These are phyloP conservation scores for Trematosphaeria pertusa DNA, from an alignment of 2,329 filamentous ascomycete species.

Conservation along the genomic window DNA sequence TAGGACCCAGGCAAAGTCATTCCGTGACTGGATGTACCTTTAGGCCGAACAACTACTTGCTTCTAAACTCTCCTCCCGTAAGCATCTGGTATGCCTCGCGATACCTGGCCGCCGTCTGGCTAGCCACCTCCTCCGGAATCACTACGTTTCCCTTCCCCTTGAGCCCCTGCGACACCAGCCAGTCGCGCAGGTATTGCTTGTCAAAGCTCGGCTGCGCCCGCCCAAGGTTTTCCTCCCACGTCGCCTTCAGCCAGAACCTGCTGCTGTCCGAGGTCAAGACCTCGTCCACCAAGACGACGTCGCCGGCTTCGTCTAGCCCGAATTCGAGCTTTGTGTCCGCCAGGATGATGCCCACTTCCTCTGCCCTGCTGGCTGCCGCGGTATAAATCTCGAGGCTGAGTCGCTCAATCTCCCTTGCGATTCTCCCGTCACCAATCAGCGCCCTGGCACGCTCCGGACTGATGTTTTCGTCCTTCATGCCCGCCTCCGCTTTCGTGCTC, in stretches of 20 bases:
- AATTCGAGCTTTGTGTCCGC: constrained; percentile 83
- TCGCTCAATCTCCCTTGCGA: constrained; percentile 70
- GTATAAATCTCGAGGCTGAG: constrained; percentile 70
- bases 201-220: constrained; percentile 83
- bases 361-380: constrained; percentile 69
- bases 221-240: constrained; percentile 70
- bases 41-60: too few relatives aligned
- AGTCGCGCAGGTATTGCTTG: constrained; percentile 79
- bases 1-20: too few relatives aligned
- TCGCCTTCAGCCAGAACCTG: constrained; percentile 82
- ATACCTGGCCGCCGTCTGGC: constrained; percentile 75
- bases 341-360: constrained; percentile 73
- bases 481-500: constrained; percentile 82
- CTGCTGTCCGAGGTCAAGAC: constrained; percentile 79
- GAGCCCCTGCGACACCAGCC: constrained; percentile 74
- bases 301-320: constrained; percentile 68
- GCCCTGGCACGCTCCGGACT: constrained; percentile 66
- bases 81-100: constrained; percentile 75
- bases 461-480: constrained; percentile 87
- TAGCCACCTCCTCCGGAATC: constrained; percentile 75
- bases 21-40: too few relatives aligned
- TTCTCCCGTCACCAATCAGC: constrained; percentile 67
- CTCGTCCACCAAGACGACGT: constrained; percentile 81
- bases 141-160: constrained; percentile 76
- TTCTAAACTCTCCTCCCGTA: too few relatives aligned